A percentile compares a stretch with the other conserved stretches of the same genome.
These are phyloP conservation scores for Neoboletus brunneissimus DNA, from an alignment of 768 basidiomycete genomes.

Conservation along the genomic window DNA sequence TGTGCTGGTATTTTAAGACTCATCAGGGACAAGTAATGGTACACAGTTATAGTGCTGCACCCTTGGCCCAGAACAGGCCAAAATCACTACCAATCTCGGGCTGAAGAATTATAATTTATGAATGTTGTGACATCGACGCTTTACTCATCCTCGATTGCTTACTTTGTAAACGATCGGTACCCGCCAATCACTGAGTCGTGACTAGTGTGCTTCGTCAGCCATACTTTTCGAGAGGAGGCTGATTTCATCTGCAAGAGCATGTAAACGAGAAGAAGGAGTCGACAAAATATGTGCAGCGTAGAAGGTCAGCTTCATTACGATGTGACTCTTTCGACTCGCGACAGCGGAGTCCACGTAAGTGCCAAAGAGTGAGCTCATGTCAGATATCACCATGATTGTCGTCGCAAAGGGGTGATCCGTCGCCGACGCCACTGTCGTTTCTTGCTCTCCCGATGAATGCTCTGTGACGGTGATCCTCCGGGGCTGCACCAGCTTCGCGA, in stretches of 20 bases:
- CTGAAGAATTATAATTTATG: neutral
- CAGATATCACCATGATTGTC: conserved; percentile 27
- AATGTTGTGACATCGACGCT: neutral
- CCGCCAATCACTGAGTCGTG: neutral
- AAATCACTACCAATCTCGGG: neutral
- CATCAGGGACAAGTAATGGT: neutral
- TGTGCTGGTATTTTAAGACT: neutral
- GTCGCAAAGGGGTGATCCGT: conserved; percentile 15
- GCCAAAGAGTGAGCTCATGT: conserved; percentile 24
- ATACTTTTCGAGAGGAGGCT: conserved; percentile 26
- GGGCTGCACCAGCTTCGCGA: conserved; percentile 51
- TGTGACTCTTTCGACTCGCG: conserved; percentile 29
- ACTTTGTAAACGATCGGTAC: neutral
- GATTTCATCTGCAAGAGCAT: conserved; percentile 43
- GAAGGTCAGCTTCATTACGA: conserved; percentile 62
- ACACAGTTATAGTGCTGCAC: neutral
- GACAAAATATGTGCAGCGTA: conserved; percentile 63
- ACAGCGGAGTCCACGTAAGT: neutral
- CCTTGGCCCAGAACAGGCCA: neutral
- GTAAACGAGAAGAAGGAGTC: conserved; percentile 43
- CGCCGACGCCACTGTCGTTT: neutral
- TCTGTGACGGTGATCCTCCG: conserved; percentile 22
- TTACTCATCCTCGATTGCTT: conserved; percentile 1
- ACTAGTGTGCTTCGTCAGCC: conserved; percentile 17
- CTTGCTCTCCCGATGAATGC: neutral